Evolutionary conservation across 345 rosid species (phyloP).

Genomic region (Citrus reticulata): DNA sequence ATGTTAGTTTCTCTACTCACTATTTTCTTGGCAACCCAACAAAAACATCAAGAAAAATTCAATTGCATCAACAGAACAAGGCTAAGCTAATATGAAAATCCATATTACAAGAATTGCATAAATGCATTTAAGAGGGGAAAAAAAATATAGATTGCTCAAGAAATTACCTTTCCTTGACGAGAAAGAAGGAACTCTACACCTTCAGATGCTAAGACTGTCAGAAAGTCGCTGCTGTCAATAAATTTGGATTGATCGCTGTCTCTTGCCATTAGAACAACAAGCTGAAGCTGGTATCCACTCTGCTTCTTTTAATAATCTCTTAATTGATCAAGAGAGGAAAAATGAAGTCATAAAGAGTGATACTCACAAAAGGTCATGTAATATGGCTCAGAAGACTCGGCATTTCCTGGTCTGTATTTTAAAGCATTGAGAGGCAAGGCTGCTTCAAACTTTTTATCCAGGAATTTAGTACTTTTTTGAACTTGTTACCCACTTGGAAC

Average conservation of each 20-base stretch:
- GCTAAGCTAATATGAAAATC: neutral
- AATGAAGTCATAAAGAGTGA: neutral
- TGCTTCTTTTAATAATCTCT: neutral
- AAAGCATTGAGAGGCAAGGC: neutral
- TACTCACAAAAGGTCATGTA: neutral
- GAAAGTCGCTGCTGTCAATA: constrained; percentile 28
- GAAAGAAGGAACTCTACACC: constrained; percentile 63
- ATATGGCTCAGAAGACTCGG: neutral
- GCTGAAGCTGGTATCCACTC: neutral
- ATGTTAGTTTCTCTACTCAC: neutral
- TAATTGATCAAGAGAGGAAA: neutral
- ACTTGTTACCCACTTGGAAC: neutral
- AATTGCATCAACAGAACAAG: neutral
- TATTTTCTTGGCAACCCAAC: neutral
- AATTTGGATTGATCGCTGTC: constrained; percentile 18
- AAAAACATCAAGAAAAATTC: neutral
- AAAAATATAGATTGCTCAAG: neutral
- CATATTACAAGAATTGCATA: neutral
- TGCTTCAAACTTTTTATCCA: neutral
- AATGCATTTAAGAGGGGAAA: neutral
- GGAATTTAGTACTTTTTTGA: neutral
- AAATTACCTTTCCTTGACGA: constrained; percentile 43
- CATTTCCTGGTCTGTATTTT: neutral
- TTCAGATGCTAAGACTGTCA: constrained; percentile 41
- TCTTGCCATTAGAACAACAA: constrained; percentile 35